phyloP scores from a whole-genome alignment of 2,329 filamentous ascomycete species.

The Amylocarpus encephaloides region DNA sequence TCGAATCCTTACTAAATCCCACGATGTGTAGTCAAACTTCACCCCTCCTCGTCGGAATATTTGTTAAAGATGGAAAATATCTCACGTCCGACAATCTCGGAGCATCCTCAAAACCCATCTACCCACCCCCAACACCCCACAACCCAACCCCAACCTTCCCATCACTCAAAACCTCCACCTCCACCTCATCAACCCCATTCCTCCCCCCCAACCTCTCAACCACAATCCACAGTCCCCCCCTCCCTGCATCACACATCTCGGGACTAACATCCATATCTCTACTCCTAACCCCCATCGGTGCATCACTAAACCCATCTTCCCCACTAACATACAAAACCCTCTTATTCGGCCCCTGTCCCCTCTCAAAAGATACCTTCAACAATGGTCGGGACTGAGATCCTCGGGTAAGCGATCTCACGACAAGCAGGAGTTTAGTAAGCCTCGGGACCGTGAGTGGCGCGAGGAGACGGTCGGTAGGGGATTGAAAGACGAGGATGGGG shows the following conservation, averaged over 20 bases:
- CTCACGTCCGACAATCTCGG: too few species aligned
- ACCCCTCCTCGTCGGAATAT: too few species aligned
- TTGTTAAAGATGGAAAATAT: too few species aligned
- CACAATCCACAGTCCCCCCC: slow-evolving; percentile 68
- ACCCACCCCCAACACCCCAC: slow-evolving; percentile 27
- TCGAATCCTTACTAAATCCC: too few species aligned
- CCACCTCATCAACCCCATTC: slow-evolving; percentile 41
- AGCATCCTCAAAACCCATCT: not conserved
- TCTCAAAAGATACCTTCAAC: slow-evolving; percentile 66
- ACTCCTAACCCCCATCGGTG: slow-evolving; percentile 58
- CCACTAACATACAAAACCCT: slow-evolving; percentile 57
- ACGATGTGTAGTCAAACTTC: too few species aligned
- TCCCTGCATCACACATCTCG: slow-evolving; percentile 40
- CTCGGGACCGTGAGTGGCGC: slow-evolving; percentile 24
- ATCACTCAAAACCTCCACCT: slow-evolving; percentile 43
- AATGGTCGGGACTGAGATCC: slow-evolving; percentile 34
- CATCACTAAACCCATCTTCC: slow-evolving; percentile 71
- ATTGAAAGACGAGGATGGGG: slow-evolving; percentile 43
- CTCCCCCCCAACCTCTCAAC: slow-evolving; percentile 66
- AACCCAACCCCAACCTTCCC: slow-evolving; percentile 27
- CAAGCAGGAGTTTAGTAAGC: slow-evolving; percentile 21
- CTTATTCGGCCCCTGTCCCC: slow-evolving; percentile 64
- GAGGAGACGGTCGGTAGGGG: slow-evolving; percentile 44
- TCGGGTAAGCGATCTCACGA: slow-evolving; percentile 29
- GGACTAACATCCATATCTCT: slow-evolving; percentile 70